Evolutionary conservation across 805 yeast genomes (phyloP).

Genomic region (Starmerella potacharoeniae): DNA sequence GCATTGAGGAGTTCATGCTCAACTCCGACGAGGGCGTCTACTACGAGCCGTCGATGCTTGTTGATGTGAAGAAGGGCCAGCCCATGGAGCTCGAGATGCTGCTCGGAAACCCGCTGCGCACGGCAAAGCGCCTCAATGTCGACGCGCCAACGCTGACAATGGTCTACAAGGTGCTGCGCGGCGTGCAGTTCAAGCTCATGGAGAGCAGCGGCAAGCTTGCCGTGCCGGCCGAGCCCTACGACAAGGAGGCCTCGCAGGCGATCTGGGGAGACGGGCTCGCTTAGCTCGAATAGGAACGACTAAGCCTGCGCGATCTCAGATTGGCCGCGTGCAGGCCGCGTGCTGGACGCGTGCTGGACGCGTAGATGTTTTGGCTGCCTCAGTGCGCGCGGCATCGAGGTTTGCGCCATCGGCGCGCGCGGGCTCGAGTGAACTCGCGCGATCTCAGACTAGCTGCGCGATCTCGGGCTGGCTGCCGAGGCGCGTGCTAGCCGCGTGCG

Average conservation of each 20-base stretch:
- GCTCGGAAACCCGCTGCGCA: conserved; percentile 49
- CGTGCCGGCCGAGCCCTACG: conserved; percentile 31
- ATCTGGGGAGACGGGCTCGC: conserved; percentile 4
- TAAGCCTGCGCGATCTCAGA: no score
- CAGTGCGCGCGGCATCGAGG: no score
- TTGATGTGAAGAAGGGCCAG: conserved; percentile 54
- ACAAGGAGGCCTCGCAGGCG: background rate
- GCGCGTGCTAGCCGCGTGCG: no score
- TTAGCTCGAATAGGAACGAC: no score
- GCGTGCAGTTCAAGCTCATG: conserved; percentile 50
- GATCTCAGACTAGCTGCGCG: no score
- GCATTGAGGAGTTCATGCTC: conserved; percentile 39
- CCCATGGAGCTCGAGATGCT: conserved; percentile 63
- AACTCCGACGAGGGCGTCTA: conserved; percentile 49
- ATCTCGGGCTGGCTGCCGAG: no score
- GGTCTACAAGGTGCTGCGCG: conserved; percentile 47
- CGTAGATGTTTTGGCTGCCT: no score
- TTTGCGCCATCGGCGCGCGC: no score
- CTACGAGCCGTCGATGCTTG: conserved; percentile 64
- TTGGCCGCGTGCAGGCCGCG: background rate
- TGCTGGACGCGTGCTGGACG: no score
- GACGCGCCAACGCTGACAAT: conserved; percentile 48
- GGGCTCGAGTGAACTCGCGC: no score
- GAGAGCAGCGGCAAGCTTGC: conserved; percentile 41
- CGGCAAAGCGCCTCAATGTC: conserved; percentile 40